Evolutionary conservation across 192 early-diverging fungal genomes (phyloP), one percentile per base, ranked within the genome.

Genomic region (Backusella australiensis): DNA sequence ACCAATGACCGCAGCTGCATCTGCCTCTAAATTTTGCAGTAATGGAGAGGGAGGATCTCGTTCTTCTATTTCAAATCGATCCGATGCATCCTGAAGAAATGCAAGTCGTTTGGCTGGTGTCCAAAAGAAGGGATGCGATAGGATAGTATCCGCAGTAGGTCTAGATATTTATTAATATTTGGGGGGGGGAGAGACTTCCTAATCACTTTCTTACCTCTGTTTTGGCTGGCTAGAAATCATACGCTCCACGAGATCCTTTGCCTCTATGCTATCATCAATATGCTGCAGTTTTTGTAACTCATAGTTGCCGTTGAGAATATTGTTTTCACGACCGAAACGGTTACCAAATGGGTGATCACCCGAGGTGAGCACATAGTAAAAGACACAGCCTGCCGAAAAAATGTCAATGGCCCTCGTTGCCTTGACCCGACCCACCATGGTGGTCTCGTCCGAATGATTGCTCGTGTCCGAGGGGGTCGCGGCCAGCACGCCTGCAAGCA

Each of bases 261-360:
- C 96, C 72, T 96, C 93, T 26, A 92, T 86, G 38, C 90, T 91
- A 35, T 92, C 92, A 26, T 88, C 88, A 77, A 91, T 79, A 42
- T 78, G 73, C 76, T 96, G 90, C 67, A 99, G 83, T 36, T 88
- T 82, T 29, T 88, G 87, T 67, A 99, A 81, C 32, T 94, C 85
- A 56, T 91, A 93, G 49, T 84, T 86, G 3, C 91, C 89, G 38
- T 90, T 87, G 36, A 98, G 80, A 46, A 99, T 97, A 84, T 97
- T 97, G 14, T 90, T 87, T 78, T 99, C 98, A 41, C 97, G 89
- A 14, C 90, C 90, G 76, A 91, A 94, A 4, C 89, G 89, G 79
- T 97, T 96, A 59, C 97, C 97, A 86, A 98, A 99, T 4, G 98
- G 97, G 82, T 99, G 98, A 21, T 91, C 88, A 34, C 98, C 98